Evolutionary conservation across 768 basidiomycete species (phyloP).

Genomic region (Tricholoma hemisulphureum): DNA sequence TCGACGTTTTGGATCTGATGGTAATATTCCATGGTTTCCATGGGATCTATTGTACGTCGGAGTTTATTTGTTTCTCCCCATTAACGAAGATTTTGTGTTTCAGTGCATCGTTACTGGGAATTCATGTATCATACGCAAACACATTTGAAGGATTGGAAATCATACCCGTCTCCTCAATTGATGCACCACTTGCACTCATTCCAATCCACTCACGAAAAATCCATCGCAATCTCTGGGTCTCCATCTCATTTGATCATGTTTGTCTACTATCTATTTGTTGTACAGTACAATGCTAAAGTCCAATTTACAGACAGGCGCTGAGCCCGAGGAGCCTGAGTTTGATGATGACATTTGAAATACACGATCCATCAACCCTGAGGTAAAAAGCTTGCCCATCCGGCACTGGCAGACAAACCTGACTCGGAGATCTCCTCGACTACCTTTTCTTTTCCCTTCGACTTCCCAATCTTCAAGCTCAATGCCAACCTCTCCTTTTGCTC

Average conservation of each 20-base stretch:
- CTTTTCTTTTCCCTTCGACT: background rate
- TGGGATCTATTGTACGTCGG: slow-evolving; percentile 22
- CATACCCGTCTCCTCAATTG: background rate
- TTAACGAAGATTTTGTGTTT: too few species aligned
- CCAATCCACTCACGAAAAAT: background rate
- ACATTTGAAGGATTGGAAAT: background rate
- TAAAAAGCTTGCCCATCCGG: background rate
- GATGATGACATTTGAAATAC: background rate
- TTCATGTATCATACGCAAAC: background rate
- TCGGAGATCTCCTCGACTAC: background rate
- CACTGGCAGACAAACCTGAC: background rate
- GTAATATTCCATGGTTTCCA: slow-evolving; percentile 18
- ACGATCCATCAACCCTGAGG: background rate
- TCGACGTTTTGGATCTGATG: slow-evolving; percentile 8
- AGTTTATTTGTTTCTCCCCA: too few species aligned
- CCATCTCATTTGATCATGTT: background rate
- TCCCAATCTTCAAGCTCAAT: background rate
- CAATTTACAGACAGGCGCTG: background rate
- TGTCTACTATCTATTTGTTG: background rate
- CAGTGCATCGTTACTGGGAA: slow-evolving; percentile 1
- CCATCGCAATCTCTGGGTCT: background rate
- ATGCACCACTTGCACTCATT: background rate
- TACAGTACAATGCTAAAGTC: background rate
- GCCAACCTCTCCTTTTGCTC: background rate
- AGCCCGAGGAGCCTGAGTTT: background rate